These are phyloP conservation scores for Talaromyces ruber DNA, from an alignment of 495 filamentous ascomycete species.

Conservation along the genomic window DNA sequence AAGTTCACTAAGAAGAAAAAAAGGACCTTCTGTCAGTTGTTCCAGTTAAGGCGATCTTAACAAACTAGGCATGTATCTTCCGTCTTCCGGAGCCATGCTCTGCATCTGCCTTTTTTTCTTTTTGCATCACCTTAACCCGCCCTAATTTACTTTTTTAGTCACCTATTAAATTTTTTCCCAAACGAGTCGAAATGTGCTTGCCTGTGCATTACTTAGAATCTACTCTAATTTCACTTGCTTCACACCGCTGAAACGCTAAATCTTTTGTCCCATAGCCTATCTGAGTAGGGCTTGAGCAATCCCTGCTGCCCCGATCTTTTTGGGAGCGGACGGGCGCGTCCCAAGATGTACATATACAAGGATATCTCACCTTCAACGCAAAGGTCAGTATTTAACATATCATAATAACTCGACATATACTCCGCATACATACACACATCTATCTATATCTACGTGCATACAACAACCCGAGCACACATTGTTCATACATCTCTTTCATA, in stretches of 20 bases:
- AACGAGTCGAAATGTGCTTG: neutral
- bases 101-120: neutral
- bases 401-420: neutral
- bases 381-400: neutral
- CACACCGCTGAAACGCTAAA: slow-evolving; percentile 3
- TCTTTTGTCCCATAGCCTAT: neutral
- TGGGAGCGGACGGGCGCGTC: neutral
- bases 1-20: neutral
- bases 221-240: slow-evolving; percentile 1
- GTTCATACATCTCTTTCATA: neutral
- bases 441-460: neutral
- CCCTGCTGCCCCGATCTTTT: neutral
- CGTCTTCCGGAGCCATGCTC: neutral
- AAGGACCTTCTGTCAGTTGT: neutral
- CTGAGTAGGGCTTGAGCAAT: neutral
- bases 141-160: neutral
- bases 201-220: neutral
- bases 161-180: neutral
- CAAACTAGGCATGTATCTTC: neutral
- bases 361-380: neutral
- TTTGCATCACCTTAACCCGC: neutral
- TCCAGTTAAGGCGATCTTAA: neutral
- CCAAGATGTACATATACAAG: neutral
- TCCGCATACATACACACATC: neutral
- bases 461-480: neutral